Conservation (phyloP, 78 protist species). For the Paulinella micropora region DNA sequence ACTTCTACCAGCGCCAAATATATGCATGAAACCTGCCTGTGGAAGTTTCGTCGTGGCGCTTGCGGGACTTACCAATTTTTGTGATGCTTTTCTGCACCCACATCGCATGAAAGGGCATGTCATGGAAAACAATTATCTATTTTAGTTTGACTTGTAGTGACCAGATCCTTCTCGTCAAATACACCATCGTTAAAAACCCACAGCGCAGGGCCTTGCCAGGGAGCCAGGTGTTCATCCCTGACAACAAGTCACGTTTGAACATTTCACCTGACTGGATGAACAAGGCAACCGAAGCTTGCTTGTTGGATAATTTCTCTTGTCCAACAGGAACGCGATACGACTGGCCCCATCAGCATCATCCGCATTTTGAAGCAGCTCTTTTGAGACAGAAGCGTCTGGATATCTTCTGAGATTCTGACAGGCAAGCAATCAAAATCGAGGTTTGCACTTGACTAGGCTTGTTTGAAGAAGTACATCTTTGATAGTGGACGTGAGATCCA, state of each 20-base stretch:
- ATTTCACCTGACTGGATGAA: no score
- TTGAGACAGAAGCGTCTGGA: background rate
- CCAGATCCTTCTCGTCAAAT: conserved; percentile 26
- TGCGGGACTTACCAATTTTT: background rate
- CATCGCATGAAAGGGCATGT: background rate
- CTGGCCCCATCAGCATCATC: conserved; percentile 20
- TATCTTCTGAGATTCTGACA: background rate
- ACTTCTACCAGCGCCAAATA: background rate
- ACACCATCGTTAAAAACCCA: conserved; percentile 22
- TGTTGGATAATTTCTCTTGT: background rate
- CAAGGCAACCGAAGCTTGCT: background rate
- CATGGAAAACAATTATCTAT: background rate
- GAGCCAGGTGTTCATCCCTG: no score
- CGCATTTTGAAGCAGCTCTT: conserved; percentile 15
- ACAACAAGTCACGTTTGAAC: no score
- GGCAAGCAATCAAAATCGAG: no score
- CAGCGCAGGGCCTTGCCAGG: conserved; percentile 43
- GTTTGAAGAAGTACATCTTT: no score
- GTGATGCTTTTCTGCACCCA: background rate
- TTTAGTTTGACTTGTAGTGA: background rate
- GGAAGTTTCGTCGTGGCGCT: background rate
- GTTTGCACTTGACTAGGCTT: no score
- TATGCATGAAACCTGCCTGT: background rate
- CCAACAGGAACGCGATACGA: background rate
- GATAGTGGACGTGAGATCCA: no score